Conservation (phyloP, 2,329 filamentous ascomycete species). For the Metarhizium robertsii region DNA sequence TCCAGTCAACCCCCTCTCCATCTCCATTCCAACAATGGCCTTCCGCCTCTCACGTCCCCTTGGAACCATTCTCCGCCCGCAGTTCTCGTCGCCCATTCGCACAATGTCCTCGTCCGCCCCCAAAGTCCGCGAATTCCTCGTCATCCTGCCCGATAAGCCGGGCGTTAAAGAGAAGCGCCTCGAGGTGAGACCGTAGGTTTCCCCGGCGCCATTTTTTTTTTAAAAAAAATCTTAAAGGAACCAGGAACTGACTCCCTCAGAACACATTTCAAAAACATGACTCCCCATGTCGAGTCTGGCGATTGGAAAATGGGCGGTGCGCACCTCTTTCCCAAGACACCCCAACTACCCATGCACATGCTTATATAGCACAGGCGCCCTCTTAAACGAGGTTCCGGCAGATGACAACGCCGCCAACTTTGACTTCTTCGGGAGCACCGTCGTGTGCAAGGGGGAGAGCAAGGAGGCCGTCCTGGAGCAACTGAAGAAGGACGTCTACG, state of each 20-base stretch:
- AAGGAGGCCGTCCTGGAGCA: constrained; percentile 60
- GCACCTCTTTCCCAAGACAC: constrained; percentile 12
- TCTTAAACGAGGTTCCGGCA: constrained; percentile 56
- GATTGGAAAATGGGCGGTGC: constrained; percentile 56
- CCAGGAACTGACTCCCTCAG: constrained; percentile 6
- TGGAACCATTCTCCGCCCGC: constrained; percentile 2
- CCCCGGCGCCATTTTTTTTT: not conserved
- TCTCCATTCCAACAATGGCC: constrained; percentile 5
- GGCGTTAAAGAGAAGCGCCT: constrained; percentile 51
- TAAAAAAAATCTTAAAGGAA: not conserved
- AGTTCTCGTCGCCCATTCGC: constrained; percentile 6
- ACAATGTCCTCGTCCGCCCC: constrained; percentile 19
- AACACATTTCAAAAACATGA: constrained; percentile 48
- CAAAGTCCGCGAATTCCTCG: constrained; percentile 54
- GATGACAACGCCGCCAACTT: constrained; percentile 48
- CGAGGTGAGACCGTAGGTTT: constrained; percentile 46
- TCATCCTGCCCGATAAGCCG: constrained; percentile 58
- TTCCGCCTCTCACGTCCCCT: constrained; percentile 8
- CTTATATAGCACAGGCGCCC: constrained; percentile 43
- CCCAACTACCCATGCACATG: not conserved
- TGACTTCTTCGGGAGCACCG: constrained; percentile 65
- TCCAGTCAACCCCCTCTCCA: not conserved
- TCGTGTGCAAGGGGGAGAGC: constrained; percentile 57
- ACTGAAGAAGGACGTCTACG: constrained; percentile 66
- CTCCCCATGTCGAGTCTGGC: constrained; percentile 42